Evolutionary conservation across 129 eudicot species (phyloP), one percentile per base, ranked within the genome.

Genomic region (Artemisia annua): DNA sequence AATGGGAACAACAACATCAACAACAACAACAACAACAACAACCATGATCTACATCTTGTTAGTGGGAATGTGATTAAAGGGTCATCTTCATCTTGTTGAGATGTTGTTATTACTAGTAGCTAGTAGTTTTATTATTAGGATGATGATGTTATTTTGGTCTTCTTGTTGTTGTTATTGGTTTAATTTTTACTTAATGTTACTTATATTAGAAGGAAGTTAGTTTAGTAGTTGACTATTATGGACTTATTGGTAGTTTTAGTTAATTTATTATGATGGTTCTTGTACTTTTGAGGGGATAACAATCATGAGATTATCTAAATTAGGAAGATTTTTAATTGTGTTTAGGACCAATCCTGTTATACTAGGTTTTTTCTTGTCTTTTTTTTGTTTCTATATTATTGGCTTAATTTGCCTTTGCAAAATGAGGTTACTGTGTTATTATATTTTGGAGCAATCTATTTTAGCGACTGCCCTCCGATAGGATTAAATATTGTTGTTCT

Each of bases 11-110:
- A 51, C 16, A 52, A 52, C 17, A n/a, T n/a, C 50, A 9, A 67
- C 2, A 5, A 11, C 52, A n/a, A n/a, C 55, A 13, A 50, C 55
- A 15, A 50, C 6, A 15, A 14, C 56, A 51, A 51, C 16, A 52
- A 52, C 17, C 1, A 32, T 7, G 10, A 39, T 7, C 46, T 35
- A 35, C 44, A 39, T 39, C 46, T 39, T 39, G 10, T 52, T 12
- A 15, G 17, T 52, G 57, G 57, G 57, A 52, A 16, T 16, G 17
- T 52, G n/a, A 52, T 91, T 69, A 82, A 84, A 82, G 89, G 86
- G 49, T 87, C 93, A 56, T 80, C 93, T 14, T 80, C 96, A 54
- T 90, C 93, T 51, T 82, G 85, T 75, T 89, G 69, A 89, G 13
- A 51, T 74, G 28, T 63, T 39, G 26, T 71, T 60, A 11, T 61